Base-by-base conservation (phyloP, 83 land plant genomes). In the Picea abies region DNA sequence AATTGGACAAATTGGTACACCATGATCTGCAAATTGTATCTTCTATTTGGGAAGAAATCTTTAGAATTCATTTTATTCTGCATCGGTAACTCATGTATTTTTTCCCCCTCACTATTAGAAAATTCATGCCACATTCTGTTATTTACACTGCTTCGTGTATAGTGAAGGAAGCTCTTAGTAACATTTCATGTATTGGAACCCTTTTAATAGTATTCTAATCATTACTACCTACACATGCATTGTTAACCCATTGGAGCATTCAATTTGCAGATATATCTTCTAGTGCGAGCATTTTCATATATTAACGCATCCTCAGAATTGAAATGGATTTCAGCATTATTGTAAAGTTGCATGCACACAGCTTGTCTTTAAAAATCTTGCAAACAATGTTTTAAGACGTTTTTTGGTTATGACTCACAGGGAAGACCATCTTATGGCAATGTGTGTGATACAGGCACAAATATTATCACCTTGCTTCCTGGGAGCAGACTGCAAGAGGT, bases 401-500 rank as follows among this genome's bases (percentile, higher is more conserved):
- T 44, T 15, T 52, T 52, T 73, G 77, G 76, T 19, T 41, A 72
- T 10, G 20, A 9, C 56, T 41, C 52, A 72, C n/a, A 11, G 49
- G 70, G 25, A 16, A 41, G 76, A 72, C 9, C 49, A 72, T 72
- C 76, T 72, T 72, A 72, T 72, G 23, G 23, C 16, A 72, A 44
- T 72, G 12, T 20, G 39, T 72, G 52, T 41, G 56, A 72, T 70
- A 82, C 87, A 96, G 97, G 90, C 9, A 68, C 96, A 29, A 88
- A 87, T 35, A 76, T 95, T 37, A 63, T 95, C 10, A 87, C 87
- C 75, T 82, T 97, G 81, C 91, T 97, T 76, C 98, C 99, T 82
- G 99, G 99, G 83, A 97, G 99, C 89, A 85, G 98, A 73, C 37
- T 90, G 37, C 95, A 95, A 84, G 99, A 95, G 84, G 94, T 95